Evolutionary conservation across 2,329 filamentous ascomycete genomes (phyloP).

Genomic region (Apiospora marii): DNA sequence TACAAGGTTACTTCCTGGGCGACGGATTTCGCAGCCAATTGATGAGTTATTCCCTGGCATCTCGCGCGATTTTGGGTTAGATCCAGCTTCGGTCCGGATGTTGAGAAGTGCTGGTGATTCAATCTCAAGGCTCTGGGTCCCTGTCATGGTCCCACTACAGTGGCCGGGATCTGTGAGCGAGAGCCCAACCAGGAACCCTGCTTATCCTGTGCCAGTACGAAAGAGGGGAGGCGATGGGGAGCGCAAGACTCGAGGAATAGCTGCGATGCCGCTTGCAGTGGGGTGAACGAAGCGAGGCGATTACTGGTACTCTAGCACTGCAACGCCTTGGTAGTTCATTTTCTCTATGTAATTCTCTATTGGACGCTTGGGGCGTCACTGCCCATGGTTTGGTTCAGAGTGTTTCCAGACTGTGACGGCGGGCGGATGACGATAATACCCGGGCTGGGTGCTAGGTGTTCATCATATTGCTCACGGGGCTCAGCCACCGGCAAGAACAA

Average conservation of each 20-base stretch:
- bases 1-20: constrained; percentile 14
- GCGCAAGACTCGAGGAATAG: background rate
- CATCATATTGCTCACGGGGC: constrained; percentile 15
- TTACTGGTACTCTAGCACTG: constrained; percentile 8
- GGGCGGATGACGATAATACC: constrained; percentile 32
- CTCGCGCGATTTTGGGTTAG: constrained; percentile 18
- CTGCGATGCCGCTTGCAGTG: constrained; percentile 12
- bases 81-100: constrained; percentile 21
- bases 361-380: constrained; percentile 32
- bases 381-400: constrained; percentile 4
- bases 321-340: constrained; percentile 13
- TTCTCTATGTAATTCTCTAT: constrained; percentile 38
- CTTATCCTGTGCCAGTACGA: constrained; percentile 9
- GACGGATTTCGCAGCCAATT: constrained; percentile 8
- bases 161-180: constrained; percentile 5
- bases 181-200: constrained; percentile 8
- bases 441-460: constrained; percentile 26
- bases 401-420: constrained; percentile 18
- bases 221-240: constrained; percentile 10
- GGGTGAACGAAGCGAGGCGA: constrained; percentile 13
- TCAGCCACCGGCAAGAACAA: constrained; percentile 13
- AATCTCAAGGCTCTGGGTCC: constrained; percentile 6
- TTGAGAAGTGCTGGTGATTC: constrained; percentile 19
- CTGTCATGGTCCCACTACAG: background rate
- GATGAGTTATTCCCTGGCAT: constrained; percentile 12